Evolutionary conservation across 108 stramenopile genomes (phyloP).

Genomic region (Stephanodiscus minutulus): DNA sequence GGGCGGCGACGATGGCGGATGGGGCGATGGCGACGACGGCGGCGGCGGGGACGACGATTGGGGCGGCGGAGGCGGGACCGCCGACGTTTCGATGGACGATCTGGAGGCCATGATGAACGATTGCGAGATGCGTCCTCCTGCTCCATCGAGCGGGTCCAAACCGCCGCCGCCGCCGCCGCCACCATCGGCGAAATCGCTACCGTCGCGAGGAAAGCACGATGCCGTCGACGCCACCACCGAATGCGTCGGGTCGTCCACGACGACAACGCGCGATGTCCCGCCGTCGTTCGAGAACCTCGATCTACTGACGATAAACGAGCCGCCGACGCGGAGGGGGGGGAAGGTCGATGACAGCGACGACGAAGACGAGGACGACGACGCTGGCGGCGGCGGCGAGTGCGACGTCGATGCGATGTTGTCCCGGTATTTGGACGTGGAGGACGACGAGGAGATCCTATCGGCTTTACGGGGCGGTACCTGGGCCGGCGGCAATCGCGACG

Average conservation of each 20-base stretch:
- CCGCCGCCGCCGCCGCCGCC: not conserved
- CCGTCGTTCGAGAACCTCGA: conserved; percentile 47
- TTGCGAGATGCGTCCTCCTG: conserved; percentile 42
- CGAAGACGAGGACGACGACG: conserved; percentile 73
- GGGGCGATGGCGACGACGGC: conserved; percentile 22
- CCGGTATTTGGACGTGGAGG: conserved; percentile 83
- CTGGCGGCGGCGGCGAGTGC: conserved; percentile 52
- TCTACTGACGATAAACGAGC: conserved; percentile 62
- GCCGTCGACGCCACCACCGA: not conserved
- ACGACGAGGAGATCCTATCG: conserved; percentile 76
- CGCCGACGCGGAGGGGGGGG: conserved; percentile 19
- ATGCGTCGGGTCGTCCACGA: not conserved
- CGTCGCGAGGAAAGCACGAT: conserved; percentile 7
- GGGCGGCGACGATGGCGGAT: conserved; percentile 29
- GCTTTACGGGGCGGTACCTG: conserved; percentile 50
- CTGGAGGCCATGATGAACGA: conserved; percentile 65
- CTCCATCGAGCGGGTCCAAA: not conserved
- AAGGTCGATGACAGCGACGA: conserved; percentile 13
- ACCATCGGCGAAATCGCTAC: conserved; percentile 20
- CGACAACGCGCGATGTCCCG: not conserved
- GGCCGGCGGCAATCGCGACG: not conserved
- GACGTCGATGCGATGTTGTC: conserved; percentile 73
- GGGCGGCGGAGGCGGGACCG: too few relatives aligned
- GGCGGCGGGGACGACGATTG: conserved; percentile 15
- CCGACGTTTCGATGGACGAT: conserved; percentile 47